Evolutionary conservation across 176 grass and related monocot genomes (phyloP).

Genomic region (Calamus simplicifolius): DNA sequence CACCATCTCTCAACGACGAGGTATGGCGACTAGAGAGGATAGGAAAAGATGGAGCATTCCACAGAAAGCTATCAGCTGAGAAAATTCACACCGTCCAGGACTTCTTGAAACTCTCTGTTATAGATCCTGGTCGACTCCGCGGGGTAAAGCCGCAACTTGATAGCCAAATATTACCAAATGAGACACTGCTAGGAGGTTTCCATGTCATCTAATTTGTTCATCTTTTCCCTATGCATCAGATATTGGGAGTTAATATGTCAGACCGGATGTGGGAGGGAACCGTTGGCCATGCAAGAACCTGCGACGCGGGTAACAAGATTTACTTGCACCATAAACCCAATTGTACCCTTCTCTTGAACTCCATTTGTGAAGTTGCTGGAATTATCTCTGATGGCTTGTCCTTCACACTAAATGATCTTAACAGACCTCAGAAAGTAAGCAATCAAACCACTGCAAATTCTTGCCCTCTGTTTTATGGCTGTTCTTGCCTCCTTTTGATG

Average conservation of each 20-base stretch:
- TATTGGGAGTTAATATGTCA: slow-evolving; percentile 66
- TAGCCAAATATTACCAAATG: too few species aligned
- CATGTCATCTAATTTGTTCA: too few species aligned
- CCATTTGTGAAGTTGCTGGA: slow-evolving; percentile 28
- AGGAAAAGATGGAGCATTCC: slow-evolving; percentile 69
- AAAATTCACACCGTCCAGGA: slow-evolving; percentile 44
- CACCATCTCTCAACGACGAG: slow-evolving; percentile 51
- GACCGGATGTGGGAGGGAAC: slow-evolving; percentile 73
- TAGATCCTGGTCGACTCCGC: slow-evolving; percentile 39
- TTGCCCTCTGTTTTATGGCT: not conserved
- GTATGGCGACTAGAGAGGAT: slow-evolving; percentile 88
- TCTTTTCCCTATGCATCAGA: slow-evolving; percentile 18
- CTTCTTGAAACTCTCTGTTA: slow-evolving; percentile 35
- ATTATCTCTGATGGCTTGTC: slow-evolving; percentile 7
- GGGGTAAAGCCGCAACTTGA: slow-evolving; percentile 4
- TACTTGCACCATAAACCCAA: slow-evolving; percentile 15
- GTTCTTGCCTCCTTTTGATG: not conserved
- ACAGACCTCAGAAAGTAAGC: slow-evolving; percentile 16
- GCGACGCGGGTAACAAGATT: slow-evolving; percentile 38
- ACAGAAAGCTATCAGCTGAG: slow-evolving; percentile 27
- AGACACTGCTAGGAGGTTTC: too few species aligned
- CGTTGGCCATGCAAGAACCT: slow-evolving; percentile 42
- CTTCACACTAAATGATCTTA: slow-evolving; percentile 23
- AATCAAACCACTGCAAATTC: not conserved
- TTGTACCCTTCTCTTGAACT: slow-evolving; percentile 34